phyloP scores from a whole-genome alignment of 2,329 filamentous ascomycete genomes.

The Pseudogymnoascus pannorum region DNA sequence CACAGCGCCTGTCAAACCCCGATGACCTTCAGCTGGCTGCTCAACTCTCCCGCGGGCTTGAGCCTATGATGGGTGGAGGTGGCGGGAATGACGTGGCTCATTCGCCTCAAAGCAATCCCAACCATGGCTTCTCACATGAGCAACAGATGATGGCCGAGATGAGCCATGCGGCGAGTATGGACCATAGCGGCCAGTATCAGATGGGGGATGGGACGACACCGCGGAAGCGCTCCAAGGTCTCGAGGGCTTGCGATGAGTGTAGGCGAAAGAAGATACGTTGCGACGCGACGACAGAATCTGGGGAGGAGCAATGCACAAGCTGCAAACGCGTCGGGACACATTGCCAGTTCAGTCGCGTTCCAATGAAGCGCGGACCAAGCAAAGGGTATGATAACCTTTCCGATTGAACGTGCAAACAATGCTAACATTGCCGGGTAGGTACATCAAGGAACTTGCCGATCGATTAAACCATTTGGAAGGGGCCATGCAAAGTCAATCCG shows the following conservation, averaged over 20 bases:
- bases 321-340: conserved; percentile 68
- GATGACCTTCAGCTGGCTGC: conserved; percentile 34
- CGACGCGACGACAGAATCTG: conserved; percentile 69
- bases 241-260: conserved; percentile 82
- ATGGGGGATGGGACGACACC: conserved; percentile 43
- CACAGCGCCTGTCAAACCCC: conserved; percentile 26
- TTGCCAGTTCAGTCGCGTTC: conserved; percentile 80
- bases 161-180: conserved; percentile 25
- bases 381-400: conserved; percentile 57
- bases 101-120: conserved; percentile 15
- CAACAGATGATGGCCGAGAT: conserved; percentile 34
- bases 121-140: conserved; percentile 31
- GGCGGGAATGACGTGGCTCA: conserved; percentile 13
- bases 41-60: background rate
- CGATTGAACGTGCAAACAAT: conserved; percentile 12
- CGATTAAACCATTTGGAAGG: conserved; percentile 76
- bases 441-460: conserved; percentile 88
- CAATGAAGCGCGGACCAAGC: conserved; percentile 80
- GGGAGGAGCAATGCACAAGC: conserved; percentile 69
- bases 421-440: conserved; percentile 40
- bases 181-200: conserved; percentile 39
- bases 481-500: conserved; percentile 51
- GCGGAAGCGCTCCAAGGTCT: conserved; percentile 77
- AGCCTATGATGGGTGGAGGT: background rate
- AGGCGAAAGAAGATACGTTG: conserved; percentile 86